Evolutionary conservation across 2,329 filamentous ascomycete genomes (phyloP).

Genomic region (Aspergillus aculeatus): DNA sequence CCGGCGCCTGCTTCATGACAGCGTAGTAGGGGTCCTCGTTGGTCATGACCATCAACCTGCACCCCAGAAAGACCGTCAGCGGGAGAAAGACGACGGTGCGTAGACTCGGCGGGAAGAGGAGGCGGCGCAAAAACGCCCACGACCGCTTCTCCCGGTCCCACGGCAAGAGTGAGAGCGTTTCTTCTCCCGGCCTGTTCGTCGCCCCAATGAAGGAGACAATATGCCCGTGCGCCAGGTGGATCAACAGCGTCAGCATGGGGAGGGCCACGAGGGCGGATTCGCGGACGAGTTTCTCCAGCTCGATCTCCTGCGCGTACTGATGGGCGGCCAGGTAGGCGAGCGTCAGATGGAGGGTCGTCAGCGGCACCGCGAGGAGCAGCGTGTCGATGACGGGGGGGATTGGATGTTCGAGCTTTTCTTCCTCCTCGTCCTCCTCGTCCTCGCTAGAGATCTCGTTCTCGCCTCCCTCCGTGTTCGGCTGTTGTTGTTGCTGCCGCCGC

Average conservation of each 20-base stretch:
- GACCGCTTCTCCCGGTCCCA: slow-evolving; percentile 26
- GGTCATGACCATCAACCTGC: slow-evolving; percentile 76
- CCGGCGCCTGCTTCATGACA: slow-evolving; percentile 89
- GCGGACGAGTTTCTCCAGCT: slow-evolving; percentile 31
- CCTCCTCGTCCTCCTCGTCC: background rate
- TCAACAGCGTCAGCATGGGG: slow-evolving; percentile 43
- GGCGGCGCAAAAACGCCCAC: slow-evolving; percentile 26
- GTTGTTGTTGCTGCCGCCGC: background rate
- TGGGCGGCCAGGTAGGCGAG: slow-evolving; percentile 47
- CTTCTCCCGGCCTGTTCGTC: background rate
- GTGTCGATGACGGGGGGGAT: slow-evolving; percentile 45
- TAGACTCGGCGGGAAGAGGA: slow-evolving; percentile 35
- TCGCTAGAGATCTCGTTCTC: slow-evolving; percentile 7
- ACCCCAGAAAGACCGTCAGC: slow-evolving; percentile 53
- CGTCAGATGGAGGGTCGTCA: slow-evolving; percentile 47
- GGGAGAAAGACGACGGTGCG: slow-evolving; percentile 29
- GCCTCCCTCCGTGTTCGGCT: background rate
- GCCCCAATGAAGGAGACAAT: slow-evolving; percentile 34
- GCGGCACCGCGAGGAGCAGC: slow-evolving; percentile 42
- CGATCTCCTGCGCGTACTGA: slow-evolving; percentile 45
- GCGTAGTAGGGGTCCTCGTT: slow-evolving; percentile 80
- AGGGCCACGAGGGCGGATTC: slow-evolving; percentile 42
- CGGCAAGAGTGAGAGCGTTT: slow-evolving; percentile 26
- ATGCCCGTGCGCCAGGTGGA: slow-evolving; percentile 48
- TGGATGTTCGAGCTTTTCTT: slow-evolving; percentile 16